Percentiles rank a stretch among this genome's conserved stretches.
These are phyloP conservation scores for Ascochyta pisi DNA, from an alignment of 2,329 filamentous ascomycete species.

Conservation along the genomic window DNA sequence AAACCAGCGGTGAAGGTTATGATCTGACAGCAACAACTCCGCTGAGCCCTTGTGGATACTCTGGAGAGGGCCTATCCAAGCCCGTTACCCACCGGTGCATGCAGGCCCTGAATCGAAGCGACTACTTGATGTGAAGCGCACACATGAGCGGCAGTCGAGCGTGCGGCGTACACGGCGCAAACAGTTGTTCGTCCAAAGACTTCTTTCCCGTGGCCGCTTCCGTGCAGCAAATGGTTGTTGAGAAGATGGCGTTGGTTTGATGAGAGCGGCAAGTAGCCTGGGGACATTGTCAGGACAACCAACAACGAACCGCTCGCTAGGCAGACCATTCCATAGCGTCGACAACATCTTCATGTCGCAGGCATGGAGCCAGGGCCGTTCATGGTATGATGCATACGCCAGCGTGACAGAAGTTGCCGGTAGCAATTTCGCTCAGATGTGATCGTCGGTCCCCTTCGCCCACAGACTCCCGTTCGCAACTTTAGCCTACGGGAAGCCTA, in stretches of 20 bases:
- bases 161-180: background rate
- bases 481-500: slow-evolving; percentile 45
- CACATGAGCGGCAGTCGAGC: slow-evolving; percentile 15
- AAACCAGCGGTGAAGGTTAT: slow-evolving; percentile 18
- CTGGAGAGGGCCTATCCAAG: slow-evolving; percentile 11
- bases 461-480: slow-evolving; percentile 46
- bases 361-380: slow-evolving; percentile 3
- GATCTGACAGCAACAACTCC: slow-evolving; percentile 17
- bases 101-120: slow-evolving; percentile 17
- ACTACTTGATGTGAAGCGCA: slow-evolving; percentile 3
- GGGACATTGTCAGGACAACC: slow-evolving; percentile 6
- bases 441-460: slow-evolving; percentile 37
- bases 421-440: slow-evolving; percentile 36
- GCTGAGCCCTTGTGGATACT: slow-evolving; percentile 6
- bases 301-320: slow-evolving; percentile 11
- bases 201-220: background rate
- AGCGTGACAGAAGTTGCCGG: slow-evolving; percentile 32
- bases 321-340: slow-evolving; percentile 3
- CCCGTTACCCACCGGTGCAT: slow-evolving; percentile 15
- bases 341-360: slow-evolving; percentile 1
- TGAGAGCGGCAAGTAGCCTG: slow-evolving; percentile 1
- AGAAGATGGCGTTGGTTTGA: slow-evolving; percentile 2
- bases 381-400: slow-evolving; percentile 28
- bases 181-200: no score
- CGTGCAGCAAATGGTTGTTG: slow-evolving; percentile 4